Conservation (phyloP, 768 basidiomycete genomes). For the Pisolithus orientalis region DNA sequence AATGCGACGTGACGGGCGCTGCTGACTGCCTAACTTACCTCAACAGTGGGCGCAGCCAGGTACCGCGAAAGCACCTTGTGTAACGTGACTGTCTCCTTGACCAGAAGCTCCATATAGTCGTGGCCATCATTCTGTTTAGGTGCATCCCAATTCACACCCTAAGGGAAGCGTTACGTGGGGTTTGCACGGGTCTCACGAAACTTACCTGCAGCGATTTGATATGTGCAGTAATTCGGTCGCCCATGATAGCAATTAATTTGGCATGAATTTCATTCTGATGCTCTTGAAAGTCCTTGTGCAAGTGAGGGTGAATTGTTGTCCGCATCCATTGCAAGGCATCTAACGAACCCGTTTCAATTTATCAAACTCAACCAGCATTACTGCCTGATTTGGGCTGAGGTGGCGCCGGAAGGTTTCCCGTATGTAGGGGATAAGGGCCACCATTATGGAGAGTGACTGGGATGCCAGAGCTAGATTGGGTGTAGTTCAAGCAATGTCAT, state of each 20-base stretch:
- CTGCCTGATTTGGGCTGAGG: constrained; percentile 89
- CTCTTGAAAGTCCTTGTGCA: constrained; percentile 86
- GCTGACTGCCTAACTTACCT: constrained; percentile 46
- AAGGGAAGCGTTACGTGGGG: constrained; percentile 4
- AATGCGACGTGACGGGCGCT: background rate
- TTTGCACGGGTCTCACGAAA: constrained; percentile 7
- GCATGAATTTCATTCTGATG: constrained; percentile 99
- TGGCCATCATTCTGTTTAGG: constrained; percentile 61
- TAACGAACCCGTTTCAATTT: constrained; percentile 88
- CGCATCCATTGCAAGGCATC: background rate
- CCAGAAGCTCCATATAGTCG: constrained; percentile 87
- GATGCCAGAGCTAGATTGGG: constrained; percentile 75
- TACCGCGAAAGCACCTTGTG: constrained; percentile 96
- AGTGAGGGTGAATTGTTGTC: background rate
- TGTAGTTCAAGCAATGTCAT: constrained; percentile 9
- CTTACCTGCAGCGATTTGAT: constrained; percentile 74
- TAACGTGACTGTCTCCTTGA: constrained; percentile 92
- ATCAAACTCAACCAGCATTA: constrained; percentile 97
- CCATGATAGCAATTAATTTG: constrained; percentile 97
- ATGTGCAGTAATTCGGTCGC: constrained; percentile 84
- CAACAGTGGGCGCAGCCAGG: constrained; percentile 68
- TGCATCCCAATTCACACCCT: constrained; percentile 78
- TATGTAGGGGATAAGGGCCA: constrained; percentile 90
- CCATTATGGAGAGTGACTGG: constrained; percentile 91
- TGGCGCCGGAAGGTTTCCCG: constrained; percentile 93